Percentiles rank a stretch among this genome's conserved stretches.
These are phyloP conservation scores for Myxozyma lipomycoides DNA, from an alignment of 805 yeast genomes.

Conservation along the genomic window DNA sequence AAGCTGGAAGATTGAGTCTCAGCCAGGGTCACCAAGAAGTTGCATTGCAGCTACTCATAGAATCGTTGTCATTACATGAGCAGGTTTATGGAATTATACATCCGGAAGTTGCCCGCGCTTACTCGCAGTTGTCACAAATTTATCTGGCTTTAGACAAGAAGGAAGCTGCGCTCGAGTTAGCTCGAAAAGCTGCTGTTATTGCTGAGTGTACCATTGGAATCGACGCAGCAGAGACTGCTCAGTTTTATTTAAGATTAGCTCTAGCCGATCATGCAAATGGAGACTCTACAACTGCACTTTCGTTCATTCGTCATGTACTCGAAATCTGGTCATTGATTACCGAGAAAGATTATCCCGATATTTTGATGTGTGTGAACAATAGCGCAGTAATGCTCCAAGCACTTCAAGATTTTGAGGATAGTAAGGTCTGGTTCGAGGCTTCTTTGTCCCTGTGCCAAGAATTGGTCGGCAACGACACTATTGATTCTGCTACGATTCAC, in stretches of 20 bases:
- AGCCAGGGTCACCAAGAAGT: slow-evolving; percentile 40
- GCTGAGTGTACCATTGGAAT: slow-evolving; percentile 77
- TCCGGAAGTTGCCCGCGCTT: slow-evolving; percentile 69
- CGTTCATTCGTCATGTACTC: slow-evolving; percentile 57
- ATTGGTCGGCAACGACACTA: slow-evolving; percentile 56
- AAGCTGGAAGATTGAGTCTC: slow-evolving; percentile 37
- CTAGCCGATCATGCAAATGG: slow-evolving; percentile 61
- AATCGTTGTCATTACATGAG: slow-evolving; percentile 68
- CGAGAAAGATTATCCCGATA: slow-evolving; percentile 66
- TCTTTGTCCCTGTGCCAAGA: slow-evolving; percentile 51
- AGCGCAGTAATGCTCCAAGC: slow-evolving; percentile 57
- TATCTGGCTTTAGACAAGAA: slow-evolving; percentile 57
- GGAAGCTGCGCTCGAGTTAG: slow-evolving; percentile 55
- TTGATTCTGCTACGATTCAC: slow-evolving; percentile 59
- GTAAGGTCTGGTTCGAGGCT: slow-evolving; percentile 51
- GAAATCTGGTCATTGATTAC: slow-evolving; percentile 55
- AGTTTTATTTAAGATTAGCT: slow-evolving; percentile 71
- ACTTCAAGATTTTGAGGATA: slow-evolving; percentile 45
- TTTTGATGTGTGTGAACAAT: slow-evolving; percentile 58
- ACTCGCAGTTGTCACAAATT: slow-evolving; percentile 59
- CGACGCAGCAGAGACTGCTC: slow-evolving; percentile 72
- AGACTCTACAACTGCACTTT: slow-evolving; percentile 57
- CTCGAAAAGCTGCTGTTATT: slow-evolving; percentile 65
- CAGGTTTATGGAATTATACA: slow-evolving; percentile 81
- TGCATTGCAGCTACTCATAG: slow-evolving; percentile 62